These are phyloP conservation scores for Podaxis sp. DNA, from an alignment of 768 basidiomycete genomes.

Conservation along the genomic window DNA sequence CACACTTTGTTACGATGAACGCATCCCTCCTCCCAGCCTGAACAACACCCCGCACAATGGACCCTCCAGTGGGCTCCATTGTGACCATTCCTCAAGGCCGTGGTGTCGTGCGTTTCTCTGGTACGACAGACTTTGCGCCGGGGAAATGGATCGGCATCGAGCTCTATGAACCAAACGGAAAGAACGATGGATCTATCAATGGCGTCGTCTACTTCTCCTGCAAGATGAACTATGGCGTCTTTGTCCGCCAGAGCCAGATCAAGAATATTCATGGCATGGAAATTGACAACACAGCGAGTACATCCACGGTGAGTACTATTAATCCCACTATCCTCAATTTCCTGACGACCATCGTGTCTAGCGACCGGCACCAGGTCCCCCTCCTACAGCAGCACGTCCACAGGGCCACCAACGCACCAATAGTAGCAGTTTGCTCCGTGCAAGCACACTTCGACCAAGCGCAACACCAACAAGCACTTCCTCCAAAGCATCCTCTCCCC, in stretches of 20 bases:
- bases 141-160: conserved; percentile 98
- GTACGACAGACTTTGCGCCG: conserved; percentile 76
- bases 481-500: conserved; percentile 55
- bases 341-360: conserved; percentile 13
- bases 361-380: conserved; percentile 24
- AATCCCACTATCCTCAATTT: background rate
- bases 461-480: conserved; percentile 28
- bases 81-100: conserved; percentile 80
- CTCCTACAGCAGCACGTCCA: conserved; percentile 22
- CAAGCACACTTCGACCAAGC: conserved; percentile 34
- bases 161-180: conserved; percentile 78
- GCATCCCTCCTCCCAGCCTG: background rate
- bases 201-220: conserved; percentile 84
- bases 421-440: conserved; percentile 44
- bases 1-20: background rate
- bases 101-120: conserved; percentile 85
- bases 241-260: conserved; percentile 85
- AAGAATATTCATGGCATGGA: conserved; percentile 56
- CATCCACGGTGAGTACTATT: conserved; percentile 11
- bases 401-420: conserved; percentile 60
- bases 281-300: conserved; percentile 28
- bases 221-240: conserved; percentile 76
- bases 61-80: conserved; percentile 59
- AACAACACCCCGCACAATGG: conserved; percentile 17
- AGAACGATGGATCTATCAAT: conserved; percentile 92